Percentiles rank a stretch among this genome's conserved stretches.
Conservation (phyloP, 371 early-diverging fungal species). For the Dichotomocladium elegans region DNA sequence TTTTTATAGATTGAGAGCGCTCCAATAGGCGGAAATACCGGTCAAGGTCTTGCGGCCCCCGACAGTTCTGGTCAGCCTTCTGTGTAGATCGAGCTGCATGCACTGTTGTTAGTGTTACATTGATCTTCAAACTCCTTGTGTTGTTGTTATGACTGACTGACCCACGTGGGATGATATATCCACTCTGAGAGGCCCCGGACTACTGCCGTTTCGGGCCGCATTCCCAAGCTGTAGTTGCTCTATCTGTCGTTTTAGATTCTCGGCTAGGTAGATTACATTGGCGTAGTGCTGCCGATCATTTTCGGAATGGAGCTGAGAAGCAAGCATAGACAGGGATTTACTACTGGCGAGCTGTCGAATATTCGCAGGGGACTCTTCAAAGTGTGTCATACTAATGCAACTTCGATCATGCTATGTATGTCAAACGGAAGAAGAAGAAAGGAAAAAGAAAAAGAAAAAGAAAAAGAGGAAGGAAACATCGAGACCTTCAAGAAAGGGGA, state of each 20-base stretch:
- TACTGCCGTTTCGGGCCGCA: neutral
- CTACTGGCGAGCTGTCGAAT: no score
- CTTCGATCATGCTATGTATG: no score
- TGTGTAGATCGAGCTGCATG: neutral
- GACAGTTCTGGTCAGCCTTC: neutral
- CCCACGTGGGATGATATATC: no score
- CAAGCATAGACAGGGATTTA: neutral
- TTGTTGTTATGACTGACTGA: no score
- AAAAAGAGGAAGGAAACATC: no score
- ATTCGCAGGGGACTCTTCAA: no score
- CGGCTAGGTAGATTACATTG: constrained; percentile 12
- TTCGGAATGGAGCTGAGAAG: constrained; percentile 5
- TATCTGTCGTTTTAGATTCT: constrained; percentile 8
- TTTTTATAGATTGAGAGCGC: constrained; percentile 10
- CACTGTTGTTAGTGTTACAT: neutral
- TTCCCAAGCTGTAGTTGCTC: constrained; percentile 9
- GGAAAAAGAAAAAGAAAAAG: no score
- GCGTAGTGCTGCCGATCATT: constrained; percentile 15
- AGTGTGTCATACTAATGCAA: no score
- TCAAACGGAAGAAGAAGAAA: no score
- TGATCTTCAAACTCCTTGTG: neutral
- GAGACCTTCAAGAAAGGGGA: no score
- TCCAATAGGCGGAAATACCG: constrained; percentile 15
- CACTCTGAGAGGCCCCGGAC: neutral
- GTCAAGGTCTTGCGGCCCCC: constrained; percentile 5